Evolutionary conservation across 2,329 filamentous ascomycete species (phyloP).

Genomic region (Xylariales sp.): DNA sequence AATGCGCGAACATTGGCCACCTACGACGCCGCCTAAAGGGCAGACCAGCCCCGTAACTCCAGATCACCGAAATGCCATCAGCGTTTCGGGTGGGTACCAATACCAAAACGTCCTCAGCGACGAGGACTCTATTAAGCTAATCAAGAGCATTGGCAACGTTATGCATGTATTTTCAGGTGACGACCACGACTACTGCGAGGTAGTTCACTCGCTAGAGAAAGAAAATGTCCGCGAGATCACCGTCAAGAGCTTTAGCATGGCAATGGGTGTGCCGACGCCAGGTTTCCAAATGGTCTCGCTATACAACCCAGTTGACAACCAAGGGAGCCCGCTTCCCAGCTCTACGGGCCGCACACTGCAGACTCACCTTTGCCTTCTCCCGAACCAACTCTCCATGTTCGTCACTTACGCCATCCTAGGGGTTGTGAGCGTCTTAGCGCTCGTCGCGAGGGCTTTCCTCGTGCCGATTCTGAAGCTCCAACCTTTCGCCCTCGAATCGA

Average conservation of each 20-base stretch:
- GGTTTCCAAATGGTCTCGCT: slow-evolving; percentile 90
- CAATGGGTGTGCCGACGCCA: slow-evolving; percentile 90
- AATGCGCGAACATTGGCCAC: slow-evolving; percentile 84
- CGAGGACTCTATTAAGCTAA: slow-evolving; percentile 78
- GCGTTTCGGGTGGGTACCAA: slow-evolving; percentile 84
- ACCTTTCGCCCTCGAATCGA: slow-evolving; percentile 64
- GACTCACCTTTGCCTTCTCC: slow-evolving; percentile 89
- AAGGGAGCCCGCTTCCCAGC: slow-evolving; percentile 60
- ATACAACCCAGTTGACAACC: slow-evolving; percentile 85
- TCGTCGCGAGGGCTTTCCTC: slow-evolving; percentile 66
- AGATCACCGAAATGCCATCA: slow-evolving; percentile 82
- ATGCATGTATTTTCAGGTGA: slow-evolving; percentile 92
- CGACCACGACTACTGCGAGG: slow-evolving; percentile 97
- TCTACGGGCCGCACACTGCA: slow-evolving; percentile 73
- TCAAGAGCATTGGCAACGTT: slow-evolving; percentile 83
- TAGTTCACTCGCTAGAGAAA: slow-evolving; percentile 79
- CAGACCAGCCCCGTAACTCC: slow-evolving; percentile 64
- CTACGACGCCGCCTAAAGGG: slow-evolving; percentile 70
- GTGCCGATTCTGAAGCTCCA: slow-evolving; percentile 65
- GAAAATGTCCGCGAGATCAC: slow-evolving; percentile 83
- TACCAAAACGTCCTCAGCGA: slow-evolving; percentile 94
- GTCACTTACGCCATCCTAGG: slow-evolving; percentile 78
- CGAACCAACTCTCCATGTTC: slow-evolving; percentile 87
- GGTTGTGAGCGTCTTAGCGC: slow-evolving; percentile 61
- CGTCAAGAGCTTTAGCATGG: slow-evolving; percentile 94